Evolutionary conservation across 2,329 filamentous ascomycete genomes (phyloP), one percentile per base, ranked within the genome.

Genomic region (Aureobasidium leucospermi): DNA sequence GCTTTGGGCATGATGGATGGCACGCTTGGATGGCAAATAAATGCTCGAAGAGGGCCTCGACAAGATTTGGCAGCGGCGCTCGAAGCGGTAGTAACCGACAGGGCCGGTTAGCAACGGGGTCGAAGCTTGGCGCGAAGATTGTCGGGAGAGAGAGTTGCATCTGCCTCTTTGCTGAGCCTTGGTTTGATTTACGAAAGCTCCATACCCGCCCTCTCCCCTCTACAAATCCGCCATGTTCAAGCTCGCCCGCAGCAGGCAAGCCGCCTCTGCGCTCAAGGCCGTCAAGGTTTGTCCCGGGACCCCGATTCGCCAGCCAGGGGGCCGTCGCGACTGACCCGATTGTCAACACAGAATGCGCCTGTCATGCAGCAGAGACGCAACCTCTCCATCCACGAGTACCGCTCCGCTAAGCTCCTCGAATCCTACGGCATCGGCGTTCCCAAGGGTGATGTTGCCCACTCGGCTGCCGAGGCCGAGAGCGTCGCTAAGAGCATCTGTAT

Each of bases 321-420:
- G 67, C 65, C 63, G 59, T 57, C 65, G 65, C 68, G 63, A 55
- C 48, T 59, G 39, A 61, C 52, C 51, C 28, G 9, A 23, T 29
- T 55, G 11, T 31, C 41, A 23, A 48, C 16, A 58, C 79, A 89
- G 78, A 82, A 85, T 70, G 75, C 77, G 56, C 77, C 81, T 46
- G 65, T 78, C 76, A 69, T 78, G 68, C 83, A 61, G 32, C 59
- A 61, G 46, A 58, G 15, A 31, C 42, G 59, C 29, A 58, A 58
- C 72, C 85, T 99, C 73, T 94, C 90, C 73, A 96, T 99, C 72
- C 94, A 99, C 82, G 94, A 99, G 81, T 97, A 96, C 80, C 88
- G 93, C 72, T 96, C 94, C 69, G 90, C 91, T 69, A 89, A 92
- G 75, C 86, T 99, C 68, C 84, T 99, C 71, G 89, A 85, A 71